Evolutionary conservation across 164 flowering plant species (phyloP).

Genomic region (Hamamelis virginiana): DNA sequence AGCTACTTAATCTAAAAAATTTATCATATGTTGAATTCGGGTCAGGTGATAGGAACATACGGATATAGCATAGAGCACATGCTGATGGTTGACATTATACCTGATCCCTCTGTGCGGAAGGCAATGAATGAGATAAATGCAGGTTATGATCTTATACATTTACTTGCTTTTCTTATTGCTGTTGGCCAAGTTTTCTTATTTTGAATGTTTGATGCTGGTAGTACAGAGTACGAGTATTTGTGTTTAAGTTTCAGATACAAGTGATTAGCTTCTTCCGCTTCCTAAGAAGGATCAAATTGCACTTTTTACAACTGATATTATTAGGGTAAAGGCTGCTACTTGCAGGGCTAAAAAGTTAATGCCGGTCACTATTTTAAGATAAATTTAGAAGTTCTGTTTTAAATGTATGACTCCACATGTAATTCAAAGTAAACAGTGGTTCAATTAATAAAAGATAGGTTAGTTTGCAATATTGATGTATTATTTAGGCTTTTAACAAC

Average conservation of each 20-base stretch:
- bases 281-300: background rate
- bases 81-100: slow-evolving; percentile 94
- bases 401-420: no score
- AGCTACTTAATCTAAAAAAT: background rate
- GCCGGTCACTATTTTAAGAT: no score
- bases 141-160: slow-evolving; percentile 41
- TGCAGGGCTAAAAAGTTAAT: background rate
- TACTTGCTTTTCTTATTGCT: background rate
- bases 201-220: background rate
- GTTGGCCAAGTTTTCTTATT: background rate
- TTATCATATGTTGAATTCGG: slow-evolving; percentile 7
- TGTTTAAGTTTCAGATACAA: background rate
- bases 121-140: slow-evolving; percentile 99
- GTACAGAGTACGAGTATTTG: background rate
- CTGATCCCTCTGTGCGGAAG: slow-evolving; percentile 85
- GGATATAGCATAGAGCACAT: slow-evolving; percentile 98
- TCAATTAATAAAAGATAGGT: no score
- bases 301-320: background rate
- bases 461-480: no score
- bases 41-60: slow-evolving; percentile 94
- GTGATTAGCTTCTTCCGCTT: background rate
- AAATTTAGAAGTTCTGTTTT: no score
- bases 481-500: no score
- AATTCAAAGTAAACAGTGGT: no score
- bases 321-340: background rate